Evolutionary conservation across 495 filamentous ascomycete species (phyloP).

Genomic region (Podospora anserina): DNA sequence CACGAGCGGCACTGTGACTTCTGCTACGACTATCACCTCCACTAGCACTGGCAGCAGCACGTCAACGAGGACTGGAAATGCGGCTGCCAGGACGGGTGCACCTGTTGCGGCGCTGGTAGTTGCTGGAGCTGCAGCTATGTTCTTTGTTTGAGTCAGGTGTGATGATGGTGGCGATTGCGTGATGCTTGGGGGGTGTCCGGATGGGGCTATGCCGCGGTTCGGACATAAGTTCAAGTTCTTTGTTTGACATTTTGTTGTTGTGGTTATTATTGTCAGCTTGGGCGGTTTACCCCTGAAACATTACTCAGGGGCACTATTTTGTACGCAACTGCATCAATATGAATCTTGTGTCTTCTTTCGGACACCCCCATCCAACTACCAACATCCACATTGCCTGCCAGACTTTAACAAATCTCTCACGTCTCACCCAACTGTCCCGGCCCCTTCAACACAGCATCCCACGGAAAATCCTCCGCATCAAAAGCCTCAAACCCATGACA

Average conservation of each 20-base stretch:
- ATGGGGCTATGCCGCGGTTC: neutral
- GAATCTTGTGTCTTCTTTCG: neutral
- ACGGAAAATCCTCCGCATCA: neutral
- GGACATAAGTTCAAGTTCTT: neutral
- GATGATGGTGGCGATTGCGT: neutral
- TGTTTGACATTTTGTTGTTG: neutral
- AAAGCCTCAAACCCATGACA: neutral
- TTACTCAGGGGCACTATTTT: neutral
- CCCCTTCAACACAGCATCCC: neutral
- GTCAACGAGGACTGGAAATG: slow-evolving; percentile 8
- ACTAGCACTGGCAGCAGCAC: neutral
- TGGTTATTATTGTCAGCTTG: neutral
- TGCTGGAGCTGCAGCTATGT: slow-evolving; percentile 13
- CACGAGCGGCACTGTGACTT: neutral
- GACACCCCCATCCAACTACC: neutral
- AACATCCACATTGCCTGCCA: neutral
- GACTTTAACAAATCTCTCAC: no score
- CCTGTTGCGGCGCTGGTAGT: slow-evolving; percentile 21
- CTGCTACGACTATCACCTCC: neutral
- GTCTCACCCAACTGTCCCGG: no score
- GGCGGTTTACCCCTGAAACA: neutral
- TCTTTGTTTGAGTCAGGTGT: slow-evolving; percentile 16
- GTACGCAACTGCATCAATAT: neutral
- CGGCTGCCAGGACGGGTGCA: slow-evolving; percentile 3
- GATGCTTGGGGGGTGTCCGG: neutral